A percentile compares a stretch with the other conserved stretches of the same genome.
Evolutionary conservation across 352 stramenopile genomes (phyloP).

Genomic region (Pseudoperonospora humuli): DNA sequence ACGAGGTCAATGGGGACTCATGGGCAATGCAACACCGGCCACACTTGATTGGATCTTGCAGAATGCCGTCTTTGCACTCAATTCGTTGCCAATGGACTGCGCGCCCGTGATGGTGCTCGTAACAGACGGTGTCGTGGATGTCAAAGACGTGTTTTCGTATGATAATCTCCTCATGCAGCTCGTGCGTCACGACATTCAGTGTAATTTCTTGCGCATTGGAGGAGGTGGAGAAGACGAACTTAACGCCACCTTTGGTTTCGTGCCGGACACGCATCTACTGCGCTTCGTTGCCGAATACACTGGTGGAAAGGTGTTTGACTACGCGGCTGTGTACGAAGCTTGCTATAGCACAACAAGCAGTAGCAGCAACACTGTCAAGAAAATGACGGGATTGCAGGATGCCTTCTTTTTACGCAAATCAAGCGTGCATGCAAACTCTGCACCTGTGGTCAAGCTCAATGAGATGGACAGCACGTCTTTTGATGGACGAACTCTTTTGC

Average conservation of each 20-base stretch:
- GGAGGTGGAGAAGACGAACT: slow-evolving; percentile 41
- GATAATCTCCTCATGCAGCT: slow-evolving; percentile 86
- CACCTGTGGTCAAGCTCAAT: slow-evolving; percentile 58
- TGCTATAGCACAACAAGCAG: slow-evolving; percentile 31
- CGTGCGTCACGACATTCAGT: slow-evolving; percentile 82
- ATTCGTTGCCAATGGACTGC: slow-evolving; percentile 69
- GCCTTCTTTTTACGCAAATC: slow-evolving; percentile 58
- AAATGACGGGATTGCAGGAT: slow-evolving; percentile 60
- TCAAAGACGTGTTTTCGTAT: slow-evolving; percentile 69
- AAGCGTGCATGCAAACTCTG: slow-evolving; percentile 56
- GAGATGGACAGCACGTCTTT: slow-evolving; percentile 65
- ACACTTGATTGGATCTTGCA: slow-evolving; percentile 77
- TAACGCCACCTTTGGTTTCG: slow-evolving; percentile 75
- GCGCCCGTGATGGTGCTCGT: slow-evolving; percentile 77
- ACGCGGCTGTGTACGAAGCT: slow-evolving; percentile 44
- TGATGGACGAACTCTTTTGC: slow-evolving; percentile 48
- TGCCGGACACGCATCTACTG: slow-evolving; percentile 74
- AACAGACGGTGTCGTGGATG: slow-evolving; percentile 80
- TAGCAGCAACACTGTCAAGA: slow-evolving; percentile 25
- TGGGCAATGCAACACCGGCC: slow-evolving; percentile 28
- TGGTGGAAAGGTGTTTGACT: slow-evolving; percentile 60
- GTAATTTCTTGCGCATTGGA: slow-evolving; percentile 73
- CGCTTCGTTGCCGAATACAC: slow-evolving; percentile 70
- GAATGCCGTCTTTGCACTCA: slow-evolving; percentile 80
- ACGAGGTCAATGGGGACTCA: slow-evolving; percentile 13